phyloP scores from a whole-genome alignment of 129 eudicot genomes.

The Rutidosis leptorrhynchoides region DNA sequence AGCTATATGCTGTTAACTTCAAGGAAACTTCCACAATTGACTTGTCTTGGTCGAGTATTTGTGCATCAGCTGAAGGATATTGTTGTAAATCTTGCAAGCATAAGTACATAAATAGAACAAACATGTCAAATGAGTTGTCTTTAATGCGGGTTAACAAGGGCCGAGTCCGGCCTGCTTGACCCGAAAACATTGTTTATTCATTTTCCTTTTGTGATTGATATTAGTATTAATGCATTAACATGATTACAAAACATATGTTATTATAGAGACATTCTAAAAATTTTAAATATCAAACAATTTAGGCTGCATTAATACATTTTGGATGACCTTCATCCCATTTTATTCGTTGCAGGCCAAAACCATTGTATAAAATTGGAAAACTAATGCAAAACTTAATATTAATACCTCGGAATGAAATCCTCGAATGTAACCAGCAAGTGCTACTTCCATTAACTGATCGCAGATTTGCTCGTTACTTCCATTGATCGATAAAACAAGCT shows the following conservation, averaged over 20 bases:
- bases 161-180: background rate
- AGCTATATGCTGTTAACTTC: conserved; percentile 38
- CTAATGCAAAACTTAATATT: background rate
- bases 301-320: no score
- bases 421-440: conserved; percentile 67
- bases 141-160: background rate
- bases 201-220: no score
- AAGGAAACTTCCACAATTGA: conserved; percentile 43
- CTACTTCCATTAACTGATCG: conserved; percentile 40
- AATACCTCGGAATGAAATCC: conserved; percentile 54
- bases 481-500: conserved; percentile 39
- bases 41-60: conserved; percentile 51
- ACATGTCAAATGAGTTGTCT: background rate
- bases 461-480: conserved; percentile 27
- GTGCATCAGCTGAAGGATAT: conserved; percentile 17
- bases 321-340: background rate
- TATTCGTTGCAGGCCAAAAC: background rate
- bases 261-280: no score
- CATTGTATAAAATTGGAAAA: no score
- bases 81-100: conserved; percentile 31
- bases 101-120: background rate
- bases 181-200: background rate
- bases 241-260: no score
- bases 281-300: no score
- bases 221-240: no score